A percentile compares a stretch with the other conserved stretches of the same genome.
Conservation (phyloP, 495 filamentous ascomycete species). For the Aspergillus funiculosus region DNA sequence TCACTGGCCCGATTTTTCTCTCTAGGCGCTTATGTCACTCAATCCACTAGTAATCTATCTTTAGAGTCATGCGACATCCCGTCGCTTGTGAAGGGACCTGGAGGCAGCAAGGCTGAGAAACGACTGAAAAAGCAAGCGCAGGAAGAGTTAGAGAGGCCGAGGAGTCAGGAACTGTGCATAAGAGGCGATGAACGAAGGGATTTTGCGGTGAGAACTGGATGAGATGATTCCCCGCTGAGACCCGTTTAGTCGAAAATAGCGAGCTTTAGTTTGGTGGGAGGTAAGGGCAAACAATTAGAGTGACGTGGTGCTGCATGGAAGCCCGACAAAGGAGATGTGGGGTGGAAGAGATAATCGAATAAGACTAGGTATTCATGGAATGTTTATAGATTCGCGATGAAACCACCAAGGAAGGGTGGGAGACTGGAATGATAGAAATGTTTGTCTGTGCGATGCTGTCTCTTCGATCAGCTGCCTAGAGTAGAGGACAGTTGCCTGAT, state of each 20-base stretch:
- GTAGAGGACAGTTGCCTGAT: neutral
- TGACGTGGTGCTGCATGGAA: conserved; percentile 26
- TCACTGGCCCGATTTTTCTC: conserved; percentile 22
- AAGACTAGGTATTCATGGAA: neutral
- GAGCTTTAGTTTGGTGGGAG: conserved; percentile 5
- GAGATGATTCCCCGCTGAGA: conserved; percentile 18
- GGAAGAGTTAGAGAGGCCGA: neutral
- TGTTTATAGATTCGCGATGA: conserved; percentile 1
- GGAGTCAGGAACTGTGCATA: conserved; percentile 20
- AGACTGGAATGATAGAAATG: conserved; percentile 5
- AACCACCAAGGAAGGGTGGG: neutral
- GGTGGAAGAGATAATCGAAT: conserved; percentile 2
- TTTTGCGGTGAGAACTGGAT: conserved; percentile 24
- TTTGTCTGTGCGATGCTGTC: conserved; percentile 5
- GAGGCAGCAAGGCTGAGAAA: neutral
- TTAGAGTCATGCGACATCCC: conserved; percentile 27
- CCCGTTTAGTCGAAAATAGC: conserved; percentile 10
- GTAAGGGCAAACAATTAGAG: conserved; percentile 2
- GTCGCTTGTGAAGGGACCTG: conserved; percentile 9
- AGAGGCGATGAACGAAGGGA: conserved; percentile 11
- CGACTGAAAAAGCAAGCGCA: conserved; percentile 1
- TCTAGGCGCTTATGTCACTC: conserved; percentile 25
- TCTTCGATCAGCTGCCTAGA: neutral
- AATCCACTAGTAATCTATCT: conserved; percentile 18
- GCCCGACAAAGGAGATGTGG: conserved; percentile 13